A percentile compares a stretch with the other conserved stretches of the same genome.
phyloP scores from a whole-genome alignment of 805 yeast genomes.

The Naumovozyma dairenensis region DNA sequence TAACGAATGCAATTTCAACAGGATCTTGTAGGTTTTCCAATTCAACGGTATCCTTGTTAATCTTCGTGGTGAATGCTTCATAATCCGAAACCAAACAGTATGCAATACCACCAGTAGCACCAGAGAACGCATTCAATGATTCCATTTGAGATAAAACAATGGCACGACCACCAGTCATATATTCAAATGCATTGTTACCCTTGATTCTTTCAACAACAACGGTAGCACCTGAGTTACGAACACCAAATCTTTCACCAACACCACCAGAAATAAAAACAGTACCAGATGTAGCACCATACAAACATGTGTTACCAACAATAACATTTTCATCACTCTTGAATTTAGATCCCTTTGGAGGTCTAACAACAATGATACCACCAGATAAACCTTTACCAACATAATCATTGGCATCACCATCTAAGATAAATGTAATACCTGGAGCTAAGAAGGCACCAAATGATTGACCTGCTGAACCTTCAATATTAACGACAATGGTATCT shows the following conservation, averaged over 20 bases:
- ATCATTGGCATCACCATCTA: conserved; percentile 97
- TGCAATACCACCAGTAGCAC: conserved; percentile 99
- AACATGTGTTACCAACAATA: conserved; percentile 92
- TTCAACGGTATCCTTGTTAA: conserved; percentile 75
- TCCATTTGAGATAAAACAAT: conserved; percentile 88
- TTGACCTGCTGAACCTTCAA: conserved; percentile 93
- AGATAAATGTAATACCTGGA: conserved; percentile 86
- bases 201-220: conserved; percentile 89
- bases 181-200: conserved; percentile 98
- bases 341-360: conserved; percentile 74
- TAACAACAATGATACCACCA: conserved; percentile 88
- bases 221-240: conserved; percentile 96
- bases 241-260: conserved; percentile 97
- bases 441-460: conserved; percentile 97
- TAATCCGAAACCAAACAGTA: conserved; percentile 86
- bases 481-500: conserved; percentile 89
- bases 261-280: conserved; percentile 89
- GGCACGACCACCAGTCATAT: conserved; percentile 98
- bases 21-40: conserved; percentile 72
- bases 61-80: conserved; percentile 75
- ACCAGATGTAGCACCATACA: conserved; percentile 97
- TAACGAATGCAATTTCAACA: conserved; percentile 83
- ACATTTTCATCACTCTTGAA: conserved; percentile 95
- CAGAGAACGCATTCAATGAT: conserved; percentile 79
- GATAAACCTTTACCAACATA: conserved; percentile 96